Conservation (phyloP, 2,329 filamentous ascomycete species). For the Bipolaris cookei region DNA sequence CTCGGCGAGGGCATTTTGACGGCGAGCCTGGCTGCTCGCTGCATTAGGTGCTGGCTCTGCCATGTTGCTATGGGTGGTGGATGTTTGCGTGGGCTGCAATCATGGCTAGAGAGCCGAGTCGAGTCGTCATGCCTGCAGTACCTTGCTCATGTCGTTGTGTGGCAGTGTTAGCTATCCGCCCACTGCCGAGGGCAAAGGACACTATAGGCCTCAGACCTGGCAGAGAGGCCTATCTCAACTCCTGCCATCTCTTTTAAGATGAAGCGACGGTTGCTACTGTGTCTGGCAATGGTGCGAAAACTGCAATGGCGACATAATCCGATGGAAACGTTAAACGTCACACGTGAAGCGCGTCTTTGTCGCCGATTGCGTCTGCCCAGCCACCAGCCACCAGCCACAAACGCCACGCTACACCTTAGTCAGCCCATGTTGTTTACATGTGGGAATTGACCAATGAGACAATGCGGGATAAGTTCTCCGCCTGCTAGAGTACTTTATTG, state of each 20-base stretch:
- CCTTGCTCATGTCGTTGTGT: constrained; percentile 27
- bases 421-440: not conserved
- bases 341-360: constrained; percentile 10
- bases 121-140: constrained; percentile 24
- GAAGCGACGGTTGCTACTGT: constrained; percentile 11
- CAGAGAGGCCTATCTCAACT: constrained; percentile 12
- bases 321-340: constrained; percentile 5
- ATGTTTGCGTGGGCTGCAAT: constrained; percentile 8
- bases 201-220: constrained; percentile 14
- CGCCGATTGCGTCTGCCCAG: constrained; percentile 9
- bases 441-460: not conserved
- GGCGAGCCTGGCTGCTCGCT: constrained; percentile 19
- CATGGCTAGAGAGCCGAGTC: constrained; percentile 18
- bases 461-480: not conserved
- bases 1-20: constrained; percentile 50
- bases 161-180: constrained; percentile 38
- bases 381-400: constrained; percentile 5
- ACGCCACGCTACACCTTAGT: constrained; percentile 7
- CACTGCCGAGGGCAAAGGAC: constrained; percentile 26
- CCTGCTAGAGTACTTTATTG: not conserved
- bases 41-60: constrained; percentile 22
- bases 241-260: not conserved
- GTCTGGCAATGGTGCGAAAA: constrained; percentile 14
- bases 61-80: constrained; percentile 23
- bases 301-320: constrained; percentile 18